Evolutionary conservation across 2,329 filamentous ascomycete genomes (phyloP), one percentile per base, ranked within the genome.

Genomic region (Nothopassalora personata): DNA sequence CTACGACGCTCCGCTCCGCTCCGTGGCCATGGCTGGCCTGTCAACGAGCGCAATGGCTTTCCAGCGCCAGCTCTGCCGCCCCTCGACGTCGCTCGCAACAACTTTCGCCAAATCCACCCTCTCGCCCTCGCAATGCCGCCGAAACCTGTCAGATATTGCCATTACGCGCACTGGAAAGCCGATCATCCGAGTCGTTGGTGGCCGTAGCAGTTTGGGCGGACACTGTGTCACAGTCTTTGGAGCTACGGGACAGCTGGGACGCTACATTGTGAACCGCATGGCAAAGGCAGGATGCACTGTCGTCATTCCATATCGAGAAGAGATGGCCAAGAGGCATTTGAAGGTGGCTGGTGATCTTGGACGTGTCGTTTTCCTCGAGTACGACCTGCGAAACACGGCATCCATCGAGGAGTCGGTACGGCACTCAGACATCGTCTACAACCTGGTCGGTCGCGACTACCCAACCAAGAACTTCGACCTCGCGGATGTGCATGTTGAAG

Each of bases 391-490:
- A 72, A 99, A 99, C 77, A 97, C 91, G 46, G 83, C 89, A 67
- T 97, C 93, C 31, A 94, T 99, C 69, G 94, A 99, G 75, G 92
- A 96, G 77, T 94, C 90, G 71, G 92, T 99, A 55, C 85, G 94
- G 70, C 94, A 99, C 76, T 97, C 93, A 46, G 94, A 99, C 73
- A 89, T 97, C 63, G 94, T 99, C 65, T 96, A 96, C 82, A 99
- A 99, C 78, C 81, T 99, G 68, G 83, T 97, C 71, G 94, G 94
- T 65, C 89, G 93, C 64, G 89, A 93, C 75, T 97, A 97, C 75
- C 90, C 93, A 65, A 99, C 94, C 69, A 99, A 99, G 90, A 99
- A 99, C 82, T 99, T 97, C 77, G 85, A 88, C 58, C 82, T 96
- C 61, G 88, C 90, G 69, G 93, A 97, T 73, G 91, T 97, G 46